These are phyloP conservation scores for Boletus pseudo-olivaceus DNA, from an alignment of 768 basidiomycete species.

Conservation along the genomic window DNA sequence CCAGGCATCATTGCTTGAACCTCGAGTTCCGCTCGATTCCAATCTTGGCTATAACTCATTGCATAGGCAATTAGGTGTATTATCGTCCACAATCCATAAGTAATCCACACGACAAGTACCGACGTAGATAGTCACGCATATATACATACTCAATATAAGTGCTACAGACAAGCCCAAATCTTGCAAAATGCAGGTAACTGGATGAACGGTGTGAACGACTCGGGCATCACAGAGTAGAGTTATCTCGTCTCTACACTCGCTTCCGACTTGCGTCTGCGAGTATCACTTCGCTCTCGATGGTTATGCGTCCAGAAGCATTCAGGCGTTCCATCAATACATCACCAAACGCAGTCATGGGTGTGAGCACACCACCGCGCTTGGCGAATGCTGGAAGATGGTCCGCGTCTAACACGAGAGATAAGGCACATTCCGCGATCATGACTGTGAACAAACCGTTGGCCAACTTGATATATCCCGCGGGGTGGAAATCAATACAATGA, in stretches of 20 bases:
- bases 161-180: background rate
- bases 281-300: conserved; percentile 52
- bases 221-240: background rate
- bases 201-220: background rate
- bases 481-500: background rate
- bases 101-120: too few species aligned
- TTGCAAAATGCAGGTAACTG: background rate
- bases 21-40: background rate
- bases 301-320: conserved; percentile 51
- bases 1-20: background rate
- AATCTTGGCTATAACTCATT: background rate
- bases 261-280: conserved; percentile 8
- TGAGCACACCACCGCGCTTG: conserved; percentile 72
- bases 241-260: conserved; percentile 2
- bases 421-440: conserved; percentile 76
- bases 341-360: conserved; percentile 80
- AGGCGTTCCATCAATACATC: conserved; percentile 69
- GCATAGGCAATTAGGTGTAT: background rate
- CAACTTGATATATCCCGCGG: background rate
- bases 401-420: conserved; percentile 59
- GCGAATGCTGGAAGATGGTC: conserved; percentile 56
- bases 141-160: background rate
- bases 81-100: background rate
- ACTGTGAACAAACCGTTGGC: conserved; percentile 37
- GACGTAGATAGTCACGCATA: background rate